phyloP scores from a whole-genome alignment of 345 rosid genomes.

The Noccaea caerulescens region DNA sequence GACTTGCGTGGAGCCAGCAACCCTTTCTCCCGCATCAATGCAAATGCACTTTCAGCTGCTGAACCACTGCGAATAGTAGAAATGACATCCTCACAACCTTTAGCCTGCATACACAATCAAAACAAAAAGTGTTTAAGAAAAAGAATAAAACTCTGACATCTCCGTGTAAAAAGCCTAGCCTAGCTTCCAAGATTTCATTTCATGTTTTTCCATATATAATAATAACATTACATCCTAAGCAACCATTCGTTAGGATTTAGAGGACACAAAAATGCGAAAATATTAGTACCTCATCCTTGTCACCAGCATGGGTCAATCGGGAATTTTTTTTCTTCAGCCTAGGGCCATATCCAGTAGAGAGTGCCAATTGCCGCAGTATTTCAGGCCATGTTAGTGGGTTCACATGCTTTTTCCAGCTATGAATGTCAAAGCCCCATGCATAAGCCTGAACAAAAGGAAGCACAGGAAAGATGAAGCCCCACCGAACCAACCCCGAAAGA shows the following conservation, averaged over 20 bases:
- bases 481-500: constrained; percentile 17
- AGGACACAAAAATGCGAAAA: not conserved
- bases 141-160: not conserved
- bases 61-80: constrained; percentile 92
- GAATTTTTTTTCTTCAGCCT: constrained; percentile 63
- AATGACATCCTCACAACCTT: constrained; percentile 70
- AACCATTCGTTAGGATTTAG: not conserved
- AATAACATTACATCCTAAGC: constrained; percentile 9
- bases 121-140: constrained; percentile 13
- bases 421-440: constrained; percentile 97
- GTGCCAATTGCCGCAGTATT: constrained; percentile 84
- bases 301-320: constrained; percentile 51
- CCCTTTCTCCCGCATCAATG: constrained; percentile 93
- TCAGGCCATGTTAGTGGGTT: constrained; percentile 96
- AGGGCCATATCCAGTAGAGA: constrained; percentile 93
- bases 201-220: constrained; percentile 12
- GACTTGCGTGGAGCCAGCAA: constrained; percentile 85
- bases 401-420: constrained; percentile 90
- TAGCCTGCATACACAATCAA: constrained; percentile 60
- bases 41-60: constrained; percentile 95
- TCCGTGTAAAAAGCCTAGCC: constrained; percentile 29
- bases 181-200: constrained; percentile 4
- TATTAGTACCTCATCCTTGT: constrained; percentile 65
- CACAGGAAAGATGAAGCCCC: constrained; percentile 22
- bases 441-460: constrained; percentile 65